Percentiles rank a stretch among this genome's conserved stretches.
Conservation (phyloP, 2,329 filamentous ascomycete species). For the Alternaria dauci region DNA sequence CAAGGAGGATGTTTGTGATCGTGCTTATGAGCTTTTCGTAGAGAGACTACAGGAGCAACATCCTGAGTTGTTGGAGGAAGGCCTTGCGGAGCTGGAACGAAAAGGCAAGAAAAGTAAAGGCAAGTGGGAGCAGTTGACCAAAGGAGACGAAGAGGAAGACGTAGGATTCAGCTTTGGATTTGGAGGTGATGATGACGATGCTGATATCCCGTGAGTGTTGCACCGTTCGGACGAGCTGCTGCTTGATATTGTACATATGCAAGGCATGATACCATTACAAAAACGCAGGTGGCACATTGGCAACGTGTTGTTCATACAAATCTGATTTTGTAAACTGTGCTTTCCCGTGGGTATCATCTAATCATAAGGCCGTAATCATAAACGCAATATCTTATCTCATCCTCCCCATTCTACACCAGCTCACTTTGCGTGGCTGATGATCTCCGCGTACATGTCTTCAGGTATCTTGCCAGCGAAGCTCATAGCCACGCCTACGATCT, state of each 20-base stretch:
- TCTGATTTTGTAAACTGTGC: neutral
- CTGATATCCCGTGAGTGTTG: conserved; percentile 42
- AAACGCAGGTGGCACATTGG: too few relatives aligned
- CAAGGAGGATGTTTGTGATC: conserved; percentile 72
- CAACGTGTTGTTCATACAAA: neutral
- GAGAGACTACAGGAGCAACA: conserved; percentile 69
- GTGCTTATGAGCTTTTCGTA: conserved; percentile 75
- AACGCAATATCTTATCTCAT: conserved; percentile 4
- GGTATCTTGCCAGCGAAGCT: conserved; percentile 90
- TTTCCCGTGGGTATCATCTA: conserved; percentile 12
- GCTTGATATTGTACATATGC: neutral
- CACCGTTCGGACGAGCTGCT: neutral
- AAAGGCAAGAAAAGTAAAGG: conserved; percentile 71
- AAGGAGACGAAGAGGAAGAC: conserved; percentile 56
- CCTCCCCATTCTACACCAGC: neutral
- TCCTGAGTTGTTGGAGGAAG: conserved; percentile 71
- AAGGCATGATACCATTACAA: neutral
- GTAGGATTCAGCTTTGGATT: conserved; percentile 68
- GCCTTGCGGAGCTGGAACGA: conserved; percentile 70
- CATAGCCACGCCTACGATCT: conserved; percentile 85
- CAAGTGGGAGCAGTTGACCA: conserved; percentile 85
- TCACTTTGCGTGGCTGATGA: conserved; percentile 84
- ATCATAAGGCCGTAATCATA: conserved; percentile 18
- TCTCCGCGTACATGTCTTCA: conserved; percentile 86
- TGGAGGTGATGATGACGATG: conserved; percentile 63